Evolutionary conservation across 495 filamentous ascomycete species (phyloP).

Genomic region (Sabuloglossum arenarium): DNA sequence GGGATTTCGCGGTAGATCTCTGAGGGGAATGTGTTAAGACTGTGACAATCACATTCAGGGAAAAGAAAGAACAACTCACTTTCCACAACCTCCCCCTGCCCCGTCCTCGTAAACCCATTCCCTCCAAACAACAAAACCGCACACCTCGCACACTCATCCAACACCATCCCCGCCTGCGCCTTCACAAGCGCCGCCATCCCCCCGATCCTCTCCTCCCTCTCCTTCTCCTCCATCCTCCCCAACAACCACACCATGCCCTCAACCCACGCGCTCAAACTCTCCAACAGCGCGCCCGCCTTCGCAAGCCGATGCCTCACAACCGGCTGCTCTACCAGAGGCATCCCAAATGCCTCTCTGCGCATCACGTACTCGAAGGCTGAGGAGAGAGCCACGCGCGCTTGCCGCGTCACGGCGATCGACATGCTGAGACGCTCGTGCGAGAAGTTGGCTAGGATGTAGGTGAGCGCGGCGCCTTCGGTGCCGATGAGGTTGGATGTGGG

Average conservation of each 20-base stretch:
- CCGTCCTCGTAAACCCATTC: conserved; percentile 45
- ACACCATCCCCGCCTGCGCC: conserved; percentile 45
- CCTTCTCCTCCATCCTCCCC: conserved; percentile 36
- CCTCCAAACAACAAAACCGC: conserved; percentile 54
- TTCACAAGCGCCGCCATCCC: conserved; percentile 51
- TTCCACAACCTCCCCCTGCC: conserved; percentile 51
- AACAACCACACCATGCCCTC: conserved; percentile 58
- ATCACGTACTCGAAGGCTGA: conserved; percentile 46
- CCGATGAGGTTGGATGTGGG: conserved; percentile 49
- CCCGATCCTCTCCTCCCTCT: conserved; percentile 42
- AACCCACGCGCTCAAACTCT: conserved; percentile 51
- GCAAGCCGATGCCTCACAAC: conserved; percentile 54
- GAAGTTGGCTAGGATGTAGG: conserved; percentile 66
- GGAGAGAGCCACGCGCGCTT: conserved; percentile 40
- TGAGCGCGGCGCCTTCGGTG: conserved; percentile 50
- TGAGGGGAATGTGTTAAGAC: conserved; percentile 14
- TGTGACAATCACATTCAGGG: neutral
- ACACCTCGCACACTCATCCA: conserved; percentile 46
- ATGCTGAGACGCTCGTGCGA: conserved; percentile 59
- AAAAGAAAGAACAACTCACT: conserved; percentile 21
- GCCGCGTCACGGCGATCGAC: conserved; percentile 36
- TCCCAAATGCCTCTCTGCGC: conserved; percentile 56
- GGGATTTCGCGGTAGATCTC: conserved; percentile 46
- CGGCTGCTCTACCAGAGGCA: conserved; percentile 49
- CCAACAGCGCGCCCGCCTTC: conserved; percentile 44